Conservation (phyloP, 345 rosid species). For the Brassica juncea region DNA sequence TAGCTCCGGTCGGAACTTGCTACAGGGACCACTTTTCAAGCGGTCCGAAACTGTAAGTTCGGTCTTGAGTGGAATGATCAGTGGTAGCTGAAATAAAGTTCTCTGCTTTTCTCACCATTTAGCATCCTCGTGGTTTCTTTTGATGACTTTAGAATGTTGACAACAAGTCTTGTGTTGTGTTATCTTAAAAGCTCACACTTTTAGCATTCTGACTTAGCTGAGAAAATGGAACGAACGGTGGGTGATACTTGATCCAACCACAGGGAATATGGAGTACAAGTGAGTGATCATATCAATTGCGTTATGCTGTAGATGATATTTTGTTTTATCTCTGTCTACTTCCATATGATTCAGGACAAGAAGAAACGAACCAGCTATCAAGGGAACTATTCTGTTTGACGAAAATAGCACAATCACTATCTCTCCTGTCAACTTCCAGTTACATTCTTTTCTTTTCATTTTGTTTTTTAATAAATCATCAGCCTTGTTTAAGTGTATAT, state of each 20-base stretch:
- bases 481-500: not conserved
- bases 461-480: not conserved
- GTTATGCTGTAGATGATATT: too few species aligned
- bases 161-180: conserved; percentile 1
- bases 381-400: conserved; percentile 80
- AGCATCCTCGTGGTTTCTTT: conserved; percentile 8
- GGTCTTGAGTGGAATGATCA: conserved; percentile 10
- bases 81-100: not conserved
- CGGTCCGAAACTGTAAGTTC: conserved; percentile 89
- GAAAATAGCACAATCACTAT: conserved; percentile 81
- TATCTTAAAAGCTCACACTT: not conserved
- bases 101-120: not conserved
- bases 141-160: not conserved
- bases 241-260: conserved; percentile 95
- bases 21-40: conserved; percentile 97
- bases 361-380: conserved; percentile 83
- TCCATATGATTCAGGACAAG: conserved; percentile 58
- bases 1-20: conserved; percentile 82
- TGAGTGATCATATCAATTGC: conserved; percentile 40
- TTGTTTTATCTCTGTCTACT: too few species aligned
- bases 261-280: conserved; percentile 96
- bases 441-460: not conserved
- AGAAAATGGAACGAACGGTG: conserved; percentile 98
- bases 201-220: conserved; percentile 45
- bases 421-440: conserved; percentile 98